phyloP scores from a whole-genome alignment of 2,329 filamentous ascomycete genomes.

The Rhynchosporium secalis region DNA sequence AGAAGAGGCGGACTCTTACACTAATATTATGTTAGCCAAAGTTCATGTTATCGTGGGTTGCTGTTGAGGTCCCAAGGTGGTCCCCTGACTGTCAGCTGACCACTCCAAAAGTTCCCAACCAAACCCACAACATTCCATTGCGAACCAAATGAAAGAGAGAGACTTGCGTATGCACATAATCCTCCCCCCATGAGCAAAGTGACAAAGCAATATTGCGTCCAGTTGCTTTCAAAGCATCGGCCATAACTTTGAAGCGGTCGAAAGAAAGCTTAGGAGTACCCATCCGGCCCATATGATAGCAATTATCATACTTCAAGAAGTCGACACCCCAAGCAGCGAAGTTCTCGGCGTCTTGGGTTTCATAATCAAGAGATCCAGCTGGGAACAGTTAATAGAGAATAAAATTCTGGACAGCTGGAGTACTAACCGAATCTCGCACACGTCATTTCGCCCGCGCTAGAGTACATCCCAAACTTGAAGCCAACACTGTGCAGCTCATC shows the following conservation, averaged over 20 bases:
- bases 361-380: conserved; percentile 39
- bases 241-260: conserved; percentile 38
- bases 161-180: conserved; percentile 39
- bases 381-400: conserved; percentile 32
- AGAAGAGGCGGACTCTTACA: too few relatives aligned
- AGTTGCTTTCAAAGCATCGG: conserved; percentile 37
- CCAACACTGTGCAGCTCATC: conserved; percentile 43
- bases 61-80: too few relatives aligned
- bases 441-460: conserved; percentile 38
- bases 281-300: conserved; percentile 51
- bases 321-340: conserved; percentile 53
- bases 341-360: conserved; percentile 50
- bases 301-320: conserved; percentile 56
- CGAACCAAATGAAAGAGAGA: neutral
- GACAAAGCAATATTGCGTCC: conserved; percentile 39
- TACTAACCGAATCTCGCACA: conserved; percentile 33
- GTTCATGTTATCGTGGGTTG: too few relatives aligned
- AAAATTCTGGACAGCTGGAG: neutral
- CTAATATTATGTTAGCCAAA: too few relatives aligned
- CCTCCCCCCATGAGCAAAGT: conserved; percentile 49
- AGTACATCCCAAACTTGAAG: conserved; percentile 47
- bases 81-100: too few relatives aligned
- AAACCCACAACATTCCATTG: too few relatives aligned
- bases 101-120: too few relatives aligned
- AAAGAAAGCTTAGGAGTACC: conserved; percentile 37